Base-by-base conservation (phyloP, 805 yeast species). In the Starmera quercuum region DNA sequence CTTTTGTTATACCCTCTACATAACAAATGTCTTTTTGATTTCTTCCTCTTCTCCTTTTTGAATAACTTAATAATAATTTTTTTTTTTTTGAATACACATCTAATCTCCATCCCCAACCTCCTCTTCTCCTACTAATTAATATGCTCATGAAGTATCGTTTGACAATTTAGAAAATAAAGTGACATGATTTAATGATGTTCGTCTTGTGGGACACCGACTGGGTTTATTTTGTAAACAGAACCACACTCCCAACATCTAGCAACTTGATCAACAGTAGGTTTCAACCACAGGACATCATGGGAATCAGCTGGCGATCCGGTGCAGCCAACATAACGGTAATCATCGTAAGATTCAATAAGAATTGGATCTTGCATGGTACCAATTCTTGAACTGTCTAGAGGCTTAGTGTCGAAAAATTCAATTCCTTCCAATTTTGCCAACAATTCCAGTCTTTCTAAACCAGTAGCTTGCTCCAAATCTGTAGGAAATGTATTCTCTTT, bases 241-340 rank as follows among this genome's bases (percentile, higher is more conserved):
- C 98, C 98, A 64, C 97, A 90, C 65, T 92, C 96, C 95, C 96
- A 85, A 70, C 97, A 92, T 78, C 98, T 86, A 49, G 83, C 83
- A 41, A 82, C 82, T 64, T 84, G 70, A 32, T 75, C 83, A 45
- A 71, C 75, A 47, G 87, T 82, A 53, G 94, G 94, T 64, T 78
- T 79, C 69, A 88, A 75, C 96, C 97, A 90, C 80, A 78, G 76
- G 47, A 85, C 75, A 53, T 75, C 79, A 66, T 88, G 97, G 47
- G 92, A 80, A 44, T 84, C 95, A 38, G 87, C 94, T 56, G 95
- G 96, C 48, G 84, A 75, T 57, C 98, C 98, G 46, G 94, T 82
- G 71, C 98, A 92, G 45, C 97, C 98, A 54, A 92, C 88, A 59
- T 85, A 90, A 71, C 97, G 83, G 73, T 76, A 78, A 51, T 84